A percentile compares a stretch with the other conserved stretches of the same genome.
phyloP scores from a whole-genome alignment of 1,139 yeast species.

The Nematodospora anomalae region DNA sequence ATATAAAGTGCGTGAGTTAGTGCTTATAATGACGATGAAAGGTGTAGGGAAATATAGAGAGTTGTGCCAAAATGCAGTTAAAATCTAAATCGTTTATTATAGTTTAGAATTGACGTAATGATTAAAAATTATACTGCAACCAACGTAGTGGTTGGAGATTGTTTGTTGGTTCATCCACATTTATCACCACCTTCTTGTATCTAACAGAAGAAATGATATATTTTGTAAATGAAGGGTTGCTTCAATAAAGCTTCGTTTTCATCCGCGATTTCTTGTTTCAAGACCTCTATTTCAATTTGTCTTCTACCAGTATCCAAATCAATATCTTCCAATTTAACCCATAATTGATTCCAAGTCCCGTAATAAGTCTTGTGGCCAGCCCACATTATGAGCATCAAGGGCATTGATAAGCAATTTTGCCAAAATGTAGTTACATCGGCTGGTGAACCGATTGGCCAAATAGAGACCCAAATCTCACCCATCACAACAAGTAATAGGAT shows the following conservation, averaged over 20 bases:
- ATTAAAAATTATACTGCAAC: too few species aligned
- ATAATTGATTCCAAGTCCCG: slow-evolving; percentile 27
- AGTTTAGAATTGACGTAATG: too few species aligned
- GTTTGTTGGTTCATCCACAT: too few species aligned
- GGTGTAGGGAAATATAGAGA: too few species aligned
- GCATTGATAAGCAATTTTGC: slow-evolving; percentile 50
- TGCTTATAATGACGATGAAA: too few species aligned
- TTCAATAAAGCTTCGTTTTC: slow-evolving; percentile 30
- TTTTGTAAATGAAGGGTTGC: slow-evolving; percentile 32
- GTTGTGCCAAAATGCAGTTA: too few species aligned
- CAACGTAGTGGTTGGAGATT: too few species aligned
- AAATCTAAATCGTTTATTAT: too few species aligned
- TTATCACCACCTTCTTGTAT: background rate
- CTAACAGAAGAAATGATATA: slow-evolving; percentile 42
- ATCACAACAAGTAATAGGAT: slow-evolving; percentile 41
- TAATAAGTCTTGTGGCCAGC: slow-evolving; percentile 28
- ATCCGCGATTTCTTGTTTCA: slow-evolving; percentile 48
- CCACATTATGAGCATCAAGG: slow-evolving; percentile 43
- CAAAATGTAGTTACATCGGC: slow-evolving; percentile 39
- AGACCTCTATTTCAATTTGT: slow-evolving; percentile 43
- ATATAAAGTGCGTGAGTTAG: too few species aligned
- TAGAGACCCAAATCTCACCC: slow-evolving; percentile 50
- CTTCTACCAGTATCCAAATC: slow-evolving; percentile 55
- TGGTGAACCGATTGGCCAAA: slow-evolving; percentile 40
- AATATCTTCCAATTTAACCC: slow-evolving; percentile 38